Percentiles rank a stretch among this genome's conserved stretches.
Conservation (phyloP, 2,329 filamentous ascomycete genomes). For the Microcera coccophila region DNA sequence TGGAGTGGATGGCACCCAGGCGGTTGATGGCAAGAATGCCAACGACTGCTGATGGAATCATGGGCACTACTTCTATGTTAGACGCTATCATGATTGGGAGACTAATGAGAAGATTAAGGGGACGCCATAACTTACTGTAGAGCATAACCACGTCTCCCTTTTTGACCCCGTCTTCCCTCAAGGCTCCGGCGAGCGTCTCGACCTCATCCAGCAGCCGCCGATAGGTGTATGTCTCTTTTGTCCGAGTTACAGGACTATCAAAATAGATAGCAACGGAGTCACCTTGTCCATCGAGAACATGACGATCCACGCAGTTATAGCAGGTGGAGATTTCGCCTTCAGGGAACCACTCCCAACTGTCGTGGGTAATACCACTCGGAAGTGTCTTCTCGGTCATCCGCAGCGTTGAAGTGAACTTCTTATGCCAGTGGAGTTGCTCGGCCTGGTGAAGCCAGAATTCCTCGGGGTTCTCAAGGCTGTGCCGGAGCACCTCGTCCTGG, state of each 20-base stretch:
- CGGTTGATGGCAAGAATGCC: slow-evolving; percentile 78
- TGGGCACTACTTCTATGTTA: slow-evolving; percentile 65
- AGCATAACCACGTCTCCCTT: slow-evolving; percentile 85
- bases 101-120: neutral
- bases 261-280: slow-evolving; percentile 73
- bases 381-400: slow-evolving; percentile 60
- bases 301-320: slow-evolving; percentile 87
- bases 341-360: slow-evolving; percentile 86
- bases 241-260: slow-evolving; percentile 78
- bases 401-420: slow-evolving; percentile 62
- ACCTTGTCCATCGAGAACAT: slow-evolving; percentile 77
- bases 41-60: slow-evolving; percentile 86
- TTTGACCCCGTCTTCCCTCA: slow-evolving; percentile 75
- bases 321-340: slow-evolving; percentile 86
- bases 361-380: slow-evolving; percentile 58
- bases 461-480: slow-evolving; percentile 65
- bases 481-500: slow-evolving; percentile 50
- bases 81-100: neutral
- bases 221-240: slow-evolving; percentile 73
- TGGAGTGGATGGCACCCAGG: slow-evolving; percentile 82
- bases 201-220: slow-evolving; percentile 72
- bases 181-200: slow-evolving; percentile 73
- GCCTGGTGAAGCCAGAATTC: slow-evolving; percentile 75
- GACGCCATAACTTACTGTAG: slow-evolving; percentile 66
- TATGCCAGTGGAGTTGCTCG: slow-evolving; percentile 75